Base-by-base conservation (phyloP, 441 rosid genomes). In the Populus hybrid region DNA sequence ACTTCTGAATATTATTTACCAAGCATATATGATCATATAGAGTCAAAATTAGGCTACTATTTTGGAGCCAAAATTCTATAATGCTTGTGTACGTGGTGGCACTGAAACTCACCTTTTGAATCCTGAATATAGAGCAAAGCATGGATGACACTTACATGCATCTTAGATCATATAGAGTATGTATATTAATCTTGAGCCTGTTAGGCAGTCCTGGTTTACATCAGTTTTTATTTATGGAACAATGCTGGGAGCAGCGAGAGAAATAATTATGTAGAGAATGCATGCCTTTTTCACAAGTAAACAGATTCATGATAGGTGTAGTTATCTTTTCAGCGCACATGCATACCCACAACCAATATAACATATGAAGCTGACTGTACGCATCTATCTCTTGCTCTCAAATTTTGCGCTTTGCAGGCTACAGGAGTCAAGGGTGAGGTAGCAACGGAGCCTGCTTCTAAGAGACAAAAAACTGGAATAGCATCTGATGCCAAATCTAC, bases 391-490 rank as follows among this genome's bases (percentile, higher is more conserved):
- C 57, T 38, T 75, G 28, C 75, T 75, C 73, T 80, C 71, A 66
- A 71, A 75, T 65, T 79, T 79, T 53, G 70, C 74, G 67, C 53
- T 85, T 69, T 87, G 90, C 90, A 95, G 99, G 89, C 91, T 85
- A 75, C 88, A 53, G 97, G 87, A 78, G 89, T 83, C 80, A 92
- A 93, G 80, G 85, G 88, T 63, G 97, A 94, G 70, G 83, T 82
- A 78, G 78, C 64, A 57, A 81, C 86, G 38, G 98, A 93, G 86
- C 94, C 88, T 78, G 85, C 87, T 38, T 82, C 89, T 34, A 97
- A 92, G 91, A 89, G 90, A 77, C 87, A 71, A 30, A 94, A 88
- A 84, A 81, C 86, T n/a, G 91, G 86, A 70, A 63, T 69, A 10
- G 81, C 83, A 57, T 76, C 81, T 78, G 90, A 86, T 81, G 79